phyloP scores from a whole-genome alignment of 192 early-diverging fungal genomes.

The Spizellomyces sp. region DNA sequence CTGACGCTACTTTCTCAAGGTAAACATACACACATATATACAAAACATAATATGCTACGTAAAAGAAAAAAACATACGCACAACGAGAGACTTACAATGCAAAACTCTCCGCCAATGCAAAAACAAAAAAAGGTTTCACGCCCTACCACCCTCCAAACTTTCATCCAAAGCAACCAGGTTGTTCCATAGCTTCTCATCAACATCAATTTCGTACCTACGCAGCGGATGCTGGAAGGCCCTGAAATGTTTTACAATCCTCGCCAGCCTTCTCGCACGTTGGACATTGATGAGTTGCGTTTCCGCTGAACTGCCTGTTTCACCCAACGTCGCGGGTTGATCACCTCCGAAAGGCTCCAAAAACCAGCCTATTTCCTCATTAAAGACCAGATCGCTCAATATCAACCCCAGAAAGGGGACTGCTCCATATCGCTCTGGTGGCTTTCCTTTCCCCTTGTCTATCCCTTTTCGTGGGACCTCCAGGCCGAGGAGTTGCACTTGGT shows the following conservation, averaged over 20 bases:
- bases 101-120: too few species aligned
- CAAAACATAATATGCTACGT: too few species aligned
- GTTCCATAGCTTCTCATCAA: background rate
- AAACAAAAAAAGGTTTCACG: too few species aligned
- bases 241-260: slow-evolving; percentile 16
- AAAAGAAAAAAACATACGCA: too few species aligned
- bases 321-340: background rate
- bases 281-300: slow-evolving; percentile 15
- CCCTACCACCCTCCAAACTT: too few species aligned
- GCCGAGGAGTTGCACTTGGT: background rate
- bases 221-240: slow-evolving; percentile 21
- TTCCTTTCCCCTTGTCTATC: background rate
- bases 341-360: slow-evolving; percentile 22
- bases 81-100: too few species aligned
- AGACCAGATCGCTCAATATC: slow-evolving; percentile 24
- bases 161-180: background rate
- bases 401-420: slow-evolving; percentile 29
- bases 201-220: slow-evolving; percentile 4
- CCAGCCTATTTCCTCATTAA: slow-evolving; percentile 22
- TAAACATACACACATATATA: too few species aligned
- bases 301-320: background rate
- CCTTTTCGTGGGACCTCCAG: slow-evolving; percentile 1
- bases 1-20: too few species aligned
- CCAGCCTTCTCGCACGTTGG: slow-evolving; percentile 4
- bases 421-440: background rate